Conservation (phyloP, 192 early-diverging fungal genomes). For the Phycomyces nitens region DNA sequence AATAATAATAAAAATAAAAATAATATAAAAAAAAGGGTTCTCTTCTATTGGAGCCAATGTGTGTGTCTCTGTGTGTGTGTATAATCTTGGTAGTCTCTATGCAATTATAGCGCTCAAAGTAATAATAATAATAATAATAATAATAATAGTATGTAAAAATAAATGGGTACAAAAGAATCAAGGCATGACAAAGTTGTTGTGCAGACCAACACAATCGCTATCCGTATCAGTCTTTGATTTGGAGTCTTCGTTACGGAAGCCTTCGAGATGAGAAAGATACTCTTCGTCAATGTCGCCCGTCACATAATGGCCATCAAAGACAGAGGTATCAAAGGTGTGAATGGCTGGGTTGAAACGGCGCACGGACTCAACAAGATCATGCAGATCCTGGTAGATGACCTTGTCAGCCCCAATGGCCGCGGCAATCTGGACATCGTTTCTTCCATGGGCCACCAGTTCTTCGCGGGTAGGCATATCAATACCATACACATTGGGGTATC, state of each 20-base stretch:
- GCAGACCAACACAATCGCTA: slow-evolving; percentile 32
- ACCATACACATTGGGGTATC: slow-evolving; percentile 98
- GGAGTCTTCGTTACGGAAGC: slow-evolving; percentile 44
- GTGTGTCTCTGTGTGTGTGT: no score
- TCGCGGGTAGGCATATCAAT: slow-evolving; percentile 97
- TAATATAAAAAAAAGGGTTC: no score
- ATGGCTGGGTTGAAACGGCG: slow-evolving; percentile 83
- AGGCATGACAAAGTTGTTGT: slow-evolving; percentile 27
- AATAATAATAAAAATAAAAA: no score
- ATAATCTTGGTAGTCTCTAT: no score
- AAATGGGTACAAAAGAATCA: no score
- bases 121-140: no score
- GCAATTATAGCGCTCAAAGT: no score
- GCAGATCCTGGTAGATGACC: slow-evolving; percentile 91
- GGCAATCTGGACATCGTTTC: slow-evolving; percentile 83
- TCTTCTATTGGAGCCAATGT: no score
- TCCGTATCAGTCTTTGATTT: slow-evolving; percentile 26
- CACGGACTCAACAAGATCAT: slow-evolving; percentile 83
- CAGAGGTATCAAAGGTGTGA: slow-evolving; percentile 88
- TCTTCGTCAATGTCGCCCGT: slow-evolving; percentile 71
- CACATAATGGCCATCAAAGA: slow-evolving; percentile 94
- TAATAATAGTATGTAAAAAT: no score
- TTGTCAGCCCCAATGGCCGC: slow-evolving; percentile 88
- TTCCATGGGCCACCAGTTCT: slow-evolving; percentile 86
- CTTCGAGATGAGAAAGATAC: slow-evolving; percentile 62